phyloP scores from a whole-genome alignment of 495 filamentous ascomycete species.

The Letharia columbiana region DNA sequence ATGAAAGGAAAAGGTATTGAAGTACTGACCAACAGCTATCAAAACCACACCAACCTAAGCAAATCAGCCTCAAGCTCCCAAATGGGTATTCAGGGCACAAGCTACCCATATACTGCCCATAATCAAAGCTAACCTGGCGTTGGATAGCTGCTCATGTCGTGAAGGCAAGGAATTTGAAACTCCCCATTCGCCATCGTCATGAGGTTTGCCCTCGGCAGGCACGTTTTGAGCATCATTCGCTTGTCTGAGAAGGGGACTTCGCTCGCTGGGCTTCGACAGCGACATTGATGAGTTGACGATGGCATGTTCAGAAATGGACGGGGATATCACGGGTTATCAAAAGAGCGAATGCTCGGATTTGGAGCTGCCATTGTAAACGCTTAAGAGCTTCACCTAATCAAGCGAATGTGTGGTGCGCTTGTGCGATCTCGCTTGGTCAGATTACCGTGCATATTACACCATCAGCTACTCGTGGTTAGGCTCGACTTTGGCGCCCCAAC shows the following conservation, averaged over 20 bases:
- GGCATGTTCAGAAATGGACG: too few relatives aligned
- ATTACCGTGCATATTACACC: too few relatives aligned
- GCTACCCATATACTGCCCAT: constrained; percentile 12
- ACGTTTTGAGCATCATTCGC: background rate
- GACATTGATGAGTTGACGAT: background rate
- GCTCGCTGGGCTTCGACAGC: background rate
- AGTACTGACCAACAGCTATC: constrained; percentile 8
- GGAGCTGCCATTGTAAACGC: too few relatives aligned
- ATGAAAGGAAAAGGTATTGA: too few relatives aligned
- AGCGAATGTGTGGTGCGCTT: too few relatives aligned
- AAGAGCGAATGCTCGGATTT: too few relatives aligned
- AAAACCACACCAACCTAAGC: background rate
- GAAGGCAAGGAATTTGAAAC: background rate
- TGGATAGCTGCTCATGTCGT: background rate
- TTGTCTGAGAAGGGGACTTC: background rate
- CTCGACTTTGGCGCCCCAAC: too few relatives aligned
- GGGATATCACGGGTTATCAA: too few relatives aligned
- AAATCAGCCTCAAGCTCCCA: background rate
- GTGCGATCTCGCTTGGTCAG: too few relatives aligned
- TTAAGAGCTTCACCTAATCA: too few relatives aligned
- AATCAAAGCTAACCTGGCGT: background rate
- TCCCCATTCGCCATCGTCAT: background rate
- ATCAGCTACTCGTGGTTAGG: too few relatives aligned
- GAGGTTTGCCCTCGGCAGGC: background rate
- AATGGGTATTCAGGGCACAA: background rate